phyloP scores from a whole-genome alignment of 2,329 filamentous ascomycete genomes.

The Aspergillus tanneri region DNA sequence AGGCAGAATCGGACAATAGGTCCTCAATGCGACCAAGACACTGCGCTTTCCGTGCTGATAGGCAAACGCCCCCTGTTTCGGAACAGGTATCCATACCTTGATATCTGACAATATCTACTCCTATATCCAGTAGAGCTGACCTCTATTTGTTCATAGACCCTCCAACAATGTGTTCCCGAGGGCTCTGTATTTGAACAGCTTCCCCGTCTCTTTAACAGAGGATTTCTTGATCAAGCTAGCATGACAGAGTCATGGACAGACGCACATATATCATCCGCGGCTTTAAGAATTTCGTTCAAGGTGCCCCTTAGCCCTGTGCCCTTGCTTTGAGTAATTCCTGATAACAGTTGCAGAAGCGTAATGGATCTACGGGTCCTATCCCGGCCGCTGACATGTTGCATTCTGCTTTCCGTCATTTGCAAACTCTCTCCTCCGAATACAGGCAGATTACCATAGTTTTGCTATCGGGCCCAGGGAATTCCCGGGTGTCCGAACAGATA shows the following conservation, averaged over 20 bases:
- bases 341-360: conserved; percentile 19
- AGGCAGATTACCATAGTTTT: conserved; percentile 59
- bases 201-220: conserved; percentile 10
- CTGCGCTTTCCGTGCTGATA: conserved; percentile 7
- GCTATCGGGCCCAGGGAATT: conserved; percentile 40
- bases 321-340: conserved; percentile 14
- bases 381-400: conserved; percentile 47
- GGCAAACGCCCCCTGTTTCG: background rate
- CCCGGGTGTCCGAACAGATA: too few species aligned
- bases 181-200: conserved; percentile 19
- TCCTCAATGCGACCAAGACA: conserved; percentile 4
- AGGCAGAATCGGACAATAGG: background rate
- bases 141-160: conserved; percentile 13
- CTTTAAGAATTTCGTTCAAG: conserved; percentile 34
- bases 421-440: conserved; percentile 50
- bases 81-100: background rate
- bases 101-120: background rate
- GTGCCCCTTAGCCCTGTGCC: conserved; percentile 22
- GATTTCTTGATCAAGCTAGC: conserved; percentile 39
- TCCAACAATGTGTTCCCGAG: conserved; percentile 23
- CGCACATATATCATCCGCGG: conserved; percentile 23
- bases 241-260: conserved; percentile 31
- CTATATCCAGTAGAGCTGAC: background rate
- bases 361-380: conserved; percentile 5
- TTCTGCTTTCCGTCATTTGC: conserved; percentile 48